Evolutionary conservation across 2,329 filamentous ascomycete genomes (phyloP).

Genomic region (Clonostachys byssicola): DNA sequence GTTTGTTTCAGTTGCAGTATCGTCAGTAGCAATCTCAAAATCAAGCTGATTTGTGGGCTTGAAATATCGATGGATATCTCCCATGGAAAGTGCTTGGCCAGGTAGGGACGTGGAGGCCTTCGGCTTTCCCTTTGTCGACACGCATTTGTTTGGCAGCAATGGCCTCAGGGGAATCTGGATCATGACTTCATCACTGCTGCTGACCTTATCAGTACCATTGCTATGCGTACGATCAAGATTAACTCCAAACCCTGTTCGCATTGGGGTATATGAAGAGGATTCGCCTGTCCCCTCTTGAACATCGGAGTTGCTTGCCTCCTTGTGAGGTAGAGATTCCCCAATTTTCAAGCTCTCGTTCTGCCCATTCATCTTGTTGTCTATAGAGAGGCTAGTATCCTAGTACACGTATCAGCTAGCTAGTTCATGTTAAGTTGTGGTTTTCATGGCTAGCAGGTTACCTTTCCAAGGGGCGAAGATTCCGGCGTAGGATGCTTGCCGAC

Average conservation of each 20-base stretch:
- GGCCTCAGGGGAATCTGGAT: slow-evolving; percentile 13
- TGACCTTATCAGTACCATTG: slow-evolving; percentile 19
- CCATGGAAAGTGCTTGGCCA: neutral
- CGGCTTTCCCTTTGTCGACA: neutral
- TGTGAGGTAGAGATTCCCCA: too few species aligned
- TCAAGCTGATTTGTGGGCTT: neutral
- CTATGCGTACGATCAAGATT: slow-evolving; percentile 24
- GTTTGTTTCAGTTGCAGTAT: neutral
- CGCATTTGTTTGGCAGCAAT: slow-evolving; percentile 2
- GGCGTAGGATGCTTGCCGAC: too few species aligned
- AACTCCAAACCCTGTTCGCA: slow-evolving; percentile 21
- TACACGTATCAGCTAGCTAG: too few species aligned
- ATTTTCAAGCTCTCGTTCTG: too few species aligned
- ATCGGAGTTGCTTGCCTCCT: too few species aligned
- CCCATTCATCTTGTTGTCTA: too few species aligned
- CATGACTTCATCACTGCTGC: slow-evolving; percentile 9
- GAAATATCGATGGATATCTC: slow-evolving; percentile 1
- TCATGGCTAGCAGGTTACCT: too few species aligned
- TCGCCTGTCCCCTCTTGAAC: too few species aligned
- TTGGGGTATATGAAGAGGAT: neutral
- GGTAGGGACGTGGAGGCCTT: neutral
- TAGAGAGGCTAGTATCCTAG: too few species aligned
- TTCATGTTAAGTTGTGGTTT: too few species aligned
- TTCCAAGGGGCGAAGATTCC: too few species aligned
- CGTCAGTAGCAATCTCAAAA: slow-evolving; percentile 3